These are phyloP conservation scores for Hericium coralloides DNA, from an alignment of 768 basidiomycete genomes.

Conservation along the genomic window DNA sequence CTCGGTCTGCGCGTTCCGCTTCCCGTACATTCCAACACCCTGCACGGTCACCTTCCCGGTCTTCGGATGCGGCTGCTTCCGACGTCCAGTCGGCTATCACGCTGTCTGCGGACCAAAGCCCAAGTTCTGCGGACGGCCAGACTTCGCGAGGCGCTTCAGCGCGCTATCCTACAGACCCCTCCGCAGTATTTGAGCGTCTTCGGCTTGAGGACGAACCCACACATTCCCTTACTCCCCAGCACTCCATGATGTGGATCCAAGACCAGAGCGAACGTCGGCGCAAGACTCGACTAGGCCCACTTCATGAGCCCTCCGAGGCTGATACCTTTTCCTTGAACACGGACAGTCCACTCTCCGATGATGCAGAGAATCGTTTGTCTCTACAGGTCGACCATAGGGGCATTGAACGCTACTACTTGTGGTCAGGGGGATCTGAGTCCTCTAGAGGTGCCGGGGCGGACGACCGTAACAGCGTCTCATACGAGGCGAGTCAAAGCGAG, in stretches of 20 bases:
- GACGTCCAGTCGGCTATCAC: background rate
- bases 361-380: background rate
- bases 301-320: slow-evolving; percentile 5
- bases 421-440: slow-evolving; percentile 5
- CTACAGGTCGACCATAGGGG: background rate
- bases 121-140: too few relatives aligned
- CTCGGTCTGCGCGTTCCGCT: slow-evolving; percentile 6
- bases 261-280: slow-evolving; percentile 3
- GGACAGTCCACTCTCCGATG: slow-evolving; percentile 3
- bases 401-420: too few relatives aligned
- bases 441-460: slow-evolving; percentile 4
- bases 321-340: slow-evolving; percentile 13
- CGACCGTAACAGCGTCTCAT: background rate
- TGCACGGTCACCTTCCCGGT: background rate
- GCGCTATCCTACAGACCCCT: background rate
- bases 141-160: background rate
- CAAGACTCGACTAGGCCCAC: background rate
- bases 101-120: background rate
- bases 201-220: slow-evolving; percentile 1
- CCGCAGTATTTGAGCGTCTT: slow-evolving; percentile 11
- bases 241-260: slow-evolving; percentile 5
- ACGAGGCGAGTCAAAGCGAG: background rate
- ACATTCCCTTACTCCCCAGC: background rate
- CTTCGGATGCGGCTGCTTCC: background rate
- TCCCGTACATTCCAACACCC: background rate